phyloP scores from a whole-genome alignment of 345 rosid genomes.

The Euphorbia tirucalli region DNA sequence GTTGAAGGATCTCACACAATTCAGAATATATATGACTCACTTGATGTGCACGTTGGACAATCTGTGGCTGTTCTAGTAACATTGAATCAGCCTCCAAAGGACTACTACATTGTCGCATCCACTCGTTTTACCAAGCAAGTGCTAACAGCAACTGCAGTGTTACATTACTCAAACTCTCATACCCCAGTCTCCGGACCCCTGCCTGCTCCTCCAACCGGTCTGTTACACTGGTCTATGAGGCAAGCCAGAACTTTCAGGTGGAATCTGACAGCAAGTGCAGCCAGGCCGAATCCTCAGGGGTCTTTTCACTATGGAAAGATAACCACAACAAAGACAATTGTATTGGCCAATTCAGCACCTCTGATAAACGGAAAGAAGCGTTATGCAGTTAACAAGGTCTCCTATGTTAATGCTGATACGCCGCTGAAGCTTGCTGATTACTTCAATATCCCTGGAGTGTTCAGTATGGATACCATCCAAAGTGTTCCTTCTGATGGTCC shows the following conservation, averaged over 20 bases:
- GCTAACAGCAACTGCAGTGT: conserved; percentile 50
- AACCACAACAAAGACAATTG: conserved; percentile 44
- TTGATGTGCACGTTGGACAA: conserved; percentile 89
- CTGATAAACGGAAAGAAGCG: conserved; percentile 74
- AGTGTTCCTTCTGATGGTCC: conserved; percentile 47
- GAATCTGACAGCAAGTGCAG: conserved; percentile 91
- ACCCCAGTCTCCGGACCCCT: conserved; percentile 62
- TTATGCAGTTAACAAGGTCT: conserved; percentile 75
- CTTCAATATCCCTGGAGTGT: conserved; percentile 67
- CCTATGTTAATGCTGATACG: conserved; percentile 72
- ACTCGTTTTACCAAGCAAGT: conserved; percentile 46
- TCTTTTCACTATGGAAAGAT: conserved; percentile 84
- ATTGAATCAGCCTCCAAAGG: conserved; percentile 67
- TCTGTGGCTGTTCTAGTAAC: conserved; percentile 73
- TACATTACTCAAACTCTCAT: conserved; percentile 64
- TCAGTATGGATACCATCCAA: conserved; percentile 49
- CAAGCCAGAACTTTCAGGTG: conserved; percentile 87
- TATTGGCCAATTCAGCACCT: conserved; percentile 69
- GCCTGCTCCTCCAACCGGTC: conserved; percentile 51
- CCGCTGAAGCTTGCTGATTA: conserved; percentile 85
- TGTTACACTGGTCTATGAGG: conserved; percentile 66
- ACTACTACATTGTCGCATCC: conserved; percentile 78
- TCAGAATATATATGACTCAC: conserved; percentile 72
- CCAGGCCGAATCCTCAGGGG: conserved; percentile 98
- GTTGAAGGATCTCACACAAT: conserved; percentile 85